Evolutionary conservation across 257 asterid genomes (phyloP).

Genomic region (Salvia splendens): DNA sequence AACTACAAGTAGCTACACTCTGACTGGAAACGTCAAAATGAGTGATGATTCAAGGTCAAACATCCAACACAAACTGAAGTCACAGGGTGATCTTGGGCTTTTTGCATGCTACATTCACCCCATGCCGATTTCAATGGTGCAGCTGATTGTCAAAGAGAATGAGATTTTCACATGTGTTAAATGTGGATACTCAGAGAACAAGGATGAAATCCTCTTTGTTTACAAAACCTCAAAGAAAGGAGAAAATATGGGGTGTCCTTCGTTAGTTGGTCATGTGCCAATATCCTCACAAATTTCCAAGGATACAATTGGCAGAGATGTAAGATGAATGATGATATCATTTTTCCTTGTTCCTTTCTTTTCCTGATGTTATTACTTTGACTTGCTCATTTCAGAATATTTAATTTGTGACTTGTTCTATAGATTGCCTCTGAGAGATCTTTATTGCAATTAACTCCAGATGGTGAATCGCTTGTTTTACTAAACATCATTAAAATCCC

Average conservation of each 20-base stretch:
- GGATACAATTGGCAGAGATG: conserved; percentile 59
- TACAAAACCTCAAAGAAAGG: conserved; percentile 61
- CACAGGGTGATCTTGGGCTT: conserved; percentile 46
- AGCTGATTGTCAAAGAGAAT: conserved; percentile 56
- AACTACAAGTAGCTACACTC: conserved; percentile 29
- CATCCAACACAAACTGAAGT: conserved; percentile 31
- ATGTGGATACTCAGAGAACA: conserved; percentile 56
- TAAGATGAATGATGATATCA: conserved; percentile 43
- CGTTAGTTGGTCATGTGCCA: conserved; percentile 68
- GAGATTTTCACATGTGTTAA: conserved; percentile 62
- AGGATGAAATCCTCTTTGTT: conserved; percentile 56
- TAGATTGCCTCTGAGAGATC: conserved; percentile 63
- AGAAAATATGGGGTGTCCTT: conserved; percentile 62
- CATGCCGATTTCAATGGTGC: conserved; percentile 66
- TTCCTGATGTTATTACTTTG: conserved; percentile 23
- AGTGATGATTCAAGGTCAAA: conserved; percentile 41
- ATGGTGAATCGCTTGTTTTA: conserved; percentile 66
- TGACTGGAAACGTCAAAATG: conserved; percentile 38
- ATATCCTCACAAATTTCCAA: conserved; percentile 46
- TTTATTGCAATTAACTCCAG: conserved; percentile 73
- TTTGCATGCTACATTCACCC: conserved; percentile 71
- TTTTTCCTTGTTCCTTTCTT: conserved; percentile 16
- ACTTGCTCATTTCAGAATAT: conserved; percentile 29
- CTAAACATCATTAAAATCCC: conserved; percentile 67
- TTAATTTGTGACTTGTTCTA: conserved; percentile 28